These are phyloP conservation scores for Axilococcus clingmanii DNA, from an alignment of 139 green algal species.

Conservation along the genomic window DNA sequence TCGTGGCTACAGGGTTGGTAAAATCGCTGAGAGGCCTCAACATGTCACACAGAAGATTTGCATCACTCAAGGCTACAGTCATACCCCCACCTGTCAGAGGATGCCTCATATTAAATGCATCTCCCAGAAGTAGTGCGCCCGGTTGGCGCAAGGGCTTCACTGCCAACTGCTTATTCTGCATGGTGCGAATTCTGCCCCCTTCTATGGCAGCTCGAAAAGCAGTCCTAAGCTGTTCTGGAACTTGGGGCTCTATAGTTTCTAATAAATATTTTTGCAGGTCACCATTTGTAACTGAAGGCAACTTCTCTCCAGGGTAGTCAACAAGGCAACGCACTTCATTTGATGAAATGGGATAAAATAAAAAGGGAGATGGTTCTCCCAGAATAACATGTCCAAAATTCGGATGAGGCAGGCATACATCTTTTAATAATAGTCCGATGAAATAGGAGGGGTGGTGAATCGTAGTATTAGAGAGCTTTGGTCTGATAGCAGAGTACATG, in stretches of 20 bases:
- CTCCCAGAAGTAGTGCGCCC: conserved; percentile 87
- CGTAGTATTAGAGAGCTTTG: conserved; percentile 51
- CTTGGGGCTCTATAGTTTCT: conserved; percentile 35
- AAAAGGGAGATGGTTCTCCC: conserved; percentile 84
- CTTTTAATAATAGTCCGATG: conserved; percentile 80
- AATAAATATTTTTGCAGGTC: conserved; percentile 55
- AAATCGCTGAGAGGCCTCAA: conserved; percentile 63
- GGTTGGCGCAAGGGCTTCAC: conserved; percentile 60
- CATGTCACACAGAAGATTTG: conserved; percentile 70
- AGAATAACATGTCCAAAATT: conserved; percentile 94
- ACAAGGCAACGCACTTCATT: conserved; percentile 85
- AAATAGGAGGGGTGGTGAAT: conserved; percentile 85
- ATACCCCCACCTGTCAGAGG: conserved; percentile 81
- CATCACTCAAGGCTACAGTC: conserved; percentile 90
- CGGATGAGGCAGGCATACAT: conserved; percentile 58
- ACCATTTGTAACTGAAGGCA: conserved; percentile 41
- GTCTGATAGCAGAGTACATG: conserved; percentile 91
- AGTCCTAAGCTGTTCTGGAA: conserved; percentile 59
- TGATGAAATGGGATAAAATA: conserved; percentile 96
- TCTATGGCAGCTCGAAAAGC: conserved; percentile 62
- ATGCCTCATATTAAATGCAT: conserved; percentile 99
- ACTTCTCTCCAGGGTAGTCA: conserved; percentile 76
- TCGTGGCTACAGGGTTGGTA: conserved; percentile 50
- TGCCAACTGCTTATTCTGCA: conserved; percentile 68
- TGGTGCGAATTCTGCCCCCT: conserved; percentile 50